A percentile compares a stretch with the other conserved stretches of the same genome.
Conservation (phyloP, 192 early-diverging fungal genomes). For the Podila verticillata region DNA sequence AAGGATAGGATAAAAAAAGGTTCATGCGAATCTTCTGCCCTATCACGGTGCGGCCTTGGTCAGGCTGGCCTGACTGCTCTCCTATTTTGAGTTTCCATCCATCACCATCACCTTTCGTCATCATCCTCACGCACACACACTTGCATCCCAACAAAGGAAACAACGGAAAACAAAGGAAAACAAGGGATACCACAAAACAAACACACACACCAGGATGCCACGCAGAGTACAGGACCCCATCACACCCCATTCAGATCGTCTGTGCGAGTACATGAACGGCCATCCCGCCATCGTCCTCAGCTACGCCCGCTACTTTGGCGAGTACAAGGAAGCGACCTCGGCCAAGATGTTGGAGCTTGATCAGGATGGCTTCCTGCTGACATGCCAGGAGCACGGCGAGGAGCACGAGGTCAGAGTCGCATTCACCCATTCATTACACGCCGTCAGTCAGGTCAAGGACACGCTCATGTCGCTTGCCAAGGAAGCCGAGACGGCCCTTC, state of each 20-base stretch:
- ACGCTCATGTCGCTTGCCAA: constrained; percentile 24
- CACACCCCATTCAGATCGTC: neutral
- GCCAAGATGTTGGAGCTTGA: constrained; percentile 27
- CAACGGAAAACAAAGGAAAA: neutral
- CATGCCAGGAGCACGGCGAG: constrained; percentile 12
- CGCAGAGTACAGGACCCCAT: constrained; percentile 2
- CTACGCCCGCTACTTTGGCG: constrained; percentile 50
- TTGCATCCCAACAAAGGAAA: neutral
- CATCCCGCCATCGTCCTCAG: constrained; percentile 22
- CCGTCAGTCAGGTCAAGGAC: constrained; percentile 39
- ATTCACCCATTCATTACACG: constrained; percentile 28
- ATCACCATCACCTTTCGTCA: too few species aligned
- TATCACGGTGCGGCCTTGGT: too few species aligned
- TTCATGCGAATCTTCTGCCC: too few species aligned
- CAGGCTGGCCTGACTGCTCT: too few species aligned
- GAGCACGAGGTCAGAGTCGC: constrained; percentile 39
- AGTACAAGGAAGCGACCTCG: constrained; percentile 11
- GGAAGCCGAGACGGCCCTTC: constrained; percentile 30
- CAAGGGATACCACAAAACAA: neutral
- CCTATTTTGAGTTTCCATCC: too few species aligned
- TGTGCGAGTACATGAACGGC: constrained; percentile 23
- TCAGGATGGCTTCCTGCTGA: constrained; percentile 31
- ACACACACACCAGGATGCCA: constrained; percentile 1
- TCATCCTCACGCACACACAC: too few species aligned
- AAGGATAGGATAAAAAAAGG: too few species aligned